Conservation (phyloP, 1,139 yeast species). For the Protomyces arabidopsidicola region DNA sequence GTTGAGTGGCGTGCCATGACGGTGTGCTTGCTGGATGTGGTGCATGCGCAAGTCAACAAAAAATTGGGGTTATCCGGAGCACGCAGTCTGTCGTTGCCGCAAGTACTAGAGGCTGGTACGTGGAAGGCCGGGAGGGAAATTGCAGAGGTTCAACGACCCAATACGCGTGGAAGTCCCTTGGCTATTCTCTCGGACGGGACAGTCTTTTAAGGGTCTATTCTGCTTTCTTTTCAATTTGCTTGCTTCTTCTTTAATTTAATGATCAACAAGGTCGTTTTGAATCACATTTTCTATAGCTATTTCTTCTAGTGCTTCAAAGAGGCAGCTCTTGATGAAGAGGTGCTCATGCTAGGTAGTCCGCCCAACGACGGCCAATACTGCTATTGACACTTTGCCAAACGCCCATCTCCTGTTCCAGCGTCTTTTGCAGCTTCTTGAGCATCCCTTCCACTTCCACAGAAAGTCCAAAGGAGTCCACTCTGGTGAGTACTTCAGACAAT, state of each 20-base stretch:
- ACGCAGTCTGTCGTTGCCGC: conserved; percentile 47
- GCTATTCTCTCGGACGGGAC: conserved; percentile 57
- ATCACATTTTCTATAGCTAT: neutral
- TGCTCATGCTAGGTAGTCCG: neutral
- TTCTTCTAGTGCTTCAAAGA: neutral
- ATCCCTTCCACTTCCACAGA: neutral
- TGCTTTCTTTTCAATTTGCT: neutral
- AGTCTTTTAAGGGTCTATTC: conserved; percentile 36
- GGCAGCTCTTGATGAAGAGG: too few species aligned
- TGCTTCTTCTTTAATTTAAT: too few species aligned
- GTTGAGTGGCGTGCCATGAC: conserved; percentile 64
- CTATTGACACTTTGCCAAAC: neutral
- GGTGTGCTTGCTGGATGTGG: conserved; percentile 50
- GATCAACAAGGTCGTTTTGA: neutral
- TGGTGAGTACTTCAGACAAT: neutral
- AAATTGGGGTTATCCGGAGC: conserved; percentile 39
- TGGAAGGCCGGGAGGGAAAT: conserved; percentile 60
- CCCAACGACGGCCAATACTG: neutral
- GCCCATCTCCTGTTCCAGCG: neutral
- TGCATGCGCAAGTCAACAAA: conserved; percentile 49
- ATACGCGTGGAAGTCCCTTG: conserved; percentile 56
- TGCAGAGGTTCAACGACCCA: conserved; percentile 48
- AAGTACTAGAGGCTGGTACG: conserved; percentile 58
- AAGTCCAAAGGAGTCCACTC: neutral
- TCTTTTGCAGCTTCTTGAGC: neutral